phyloP scores from a whole-genome alignment of 1,139 yeast genomes.

The Candida buenavistaensis region DNA sequence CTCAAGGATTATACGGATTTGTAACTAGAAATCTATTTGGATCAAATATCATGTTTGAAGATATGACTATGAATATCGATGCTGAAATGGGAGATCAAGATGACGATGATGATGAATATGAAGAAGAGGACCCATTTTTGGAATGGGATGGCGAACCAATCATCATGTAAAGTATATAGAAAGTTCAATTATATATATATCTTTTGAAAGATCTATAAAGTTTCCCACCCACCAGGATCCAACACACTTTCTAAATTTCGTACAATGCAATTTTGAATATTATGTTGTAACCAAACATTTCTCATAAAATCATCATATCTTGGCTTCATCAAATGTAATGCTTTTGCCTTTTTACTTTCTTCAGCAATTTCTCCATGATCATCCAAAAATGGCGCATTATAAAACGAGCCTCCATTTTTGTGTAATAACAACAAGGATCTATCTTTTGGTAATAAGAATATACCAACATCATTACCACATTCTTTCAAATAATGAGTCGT shows the following conservation, averaged over 20 bases:
- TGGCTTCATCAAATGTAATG: slow-evolving; percentile 62
- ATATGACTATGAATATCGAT: slow-evolving; percentile 13
- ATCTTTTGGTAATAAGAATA: slow-evolving; percentile 76
- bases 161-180: not conserved
- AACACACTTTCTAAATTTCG: slow-evolving; percentile 74
- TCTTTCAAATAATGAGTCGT: slow-evolving; percentile 62
- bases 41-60: slow-evolving; percentile 14
- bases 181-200: slow-evolving; percentile 13
- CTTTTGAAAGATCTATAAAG: slow-evolving; percentile 45
- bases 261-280: slow-evolving; percentile 73
- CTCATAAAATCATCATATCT: slow-evolving; percentile 70
- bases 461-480: slow-evolving; percentile 72
- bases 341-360: slow-evolving; percentile 70
- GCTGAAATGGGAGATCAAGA: slow-evolving; percentile 18
- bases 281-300: slow-evolving; percentile 77
- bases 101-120: slow-evolving; percentile 18
- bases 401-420: slow-evolving; percentile 77
- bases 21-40: slow-evolving; percentile 37
- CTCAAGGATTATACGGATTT: slow-evolving; percentile 46
- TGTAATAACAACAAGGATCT: slow-evolving; percentile 67
- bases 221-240: slow-evolving; percentile 97
- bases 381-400: slow-evolving; percentile 83
- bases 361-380: slow-evolving; percentile 85
- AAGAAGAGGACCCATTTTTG: slow-evolving; percentile 11
- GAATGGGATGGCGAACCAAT: slow-evolving; percentile 5